These are phyloP conservation scores for Blastobotrys buckinghamii DNA, from an alignment of 1,139 yeast species.

Conservation along the genomic window DNA sequence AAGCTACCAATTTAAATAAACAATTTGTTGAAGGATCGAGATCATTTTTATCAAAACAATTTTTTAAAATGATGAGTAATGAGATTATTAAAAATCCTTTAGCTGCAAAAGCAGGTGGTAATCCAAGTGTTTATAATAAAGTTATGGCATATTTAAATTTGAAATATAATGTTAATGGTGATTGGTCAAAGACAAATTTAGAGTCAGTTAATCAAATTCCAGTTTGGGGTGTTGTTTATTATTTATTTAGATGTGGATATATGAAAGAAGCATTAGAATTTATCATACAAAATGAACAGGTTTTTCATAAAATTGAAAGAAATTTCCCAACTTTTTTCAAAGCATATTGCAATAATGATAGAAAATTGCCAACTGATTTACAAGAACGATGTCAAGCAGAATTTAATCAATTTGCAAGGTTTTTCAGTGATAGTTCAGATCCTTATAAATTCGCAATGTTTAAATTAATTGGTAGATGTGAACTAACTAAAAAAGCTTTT, in stretches of 20 bases:
- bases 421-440: constrained; percentile 59
- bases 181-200: constrained; percentile 47
- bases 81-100: constrained; percentile 60
- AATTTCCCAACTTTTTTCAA: constrained; percentile 76
- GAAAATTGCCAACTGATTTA: constrained; percentile 57
- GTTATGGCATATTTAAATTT: constrained; percentile 57
- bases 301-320: constrained; percentile 76
- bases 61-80: constrained; percentile 65
- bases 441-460: constrained; percentile 89
- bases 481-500: constrained; percentile 65
- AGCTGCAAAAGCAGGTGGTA: constrained; percentile 49
- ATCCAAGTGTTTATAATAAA: constrained; percentile 68
- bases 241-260: constrained; percentile 78
- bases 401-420: constrained; percentile 77
- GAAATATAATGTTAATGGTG: constrained; percentile 37
- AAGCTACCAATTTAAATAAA: constrained; percentile 37
- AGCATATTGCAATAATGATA: constrained; percentile 56
- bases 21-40: constrained; percentile 54
- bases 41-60: constrained; percentile 65
- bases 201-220: constrained; percentile 76
- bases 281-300: constrained; percentile 45
- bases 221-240: constrained; percentile 86
- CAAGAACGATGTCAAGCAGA: constrained; percentile 70
- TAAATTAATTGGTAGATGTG: constrained; percentile 90
- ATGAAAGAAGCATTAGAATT: constrained; percentile 68